Evolutionary conservation across 2,329 filamentous ascomycete species (phyloP).

Genomic region (Colletotrichum musicola): DNA sequence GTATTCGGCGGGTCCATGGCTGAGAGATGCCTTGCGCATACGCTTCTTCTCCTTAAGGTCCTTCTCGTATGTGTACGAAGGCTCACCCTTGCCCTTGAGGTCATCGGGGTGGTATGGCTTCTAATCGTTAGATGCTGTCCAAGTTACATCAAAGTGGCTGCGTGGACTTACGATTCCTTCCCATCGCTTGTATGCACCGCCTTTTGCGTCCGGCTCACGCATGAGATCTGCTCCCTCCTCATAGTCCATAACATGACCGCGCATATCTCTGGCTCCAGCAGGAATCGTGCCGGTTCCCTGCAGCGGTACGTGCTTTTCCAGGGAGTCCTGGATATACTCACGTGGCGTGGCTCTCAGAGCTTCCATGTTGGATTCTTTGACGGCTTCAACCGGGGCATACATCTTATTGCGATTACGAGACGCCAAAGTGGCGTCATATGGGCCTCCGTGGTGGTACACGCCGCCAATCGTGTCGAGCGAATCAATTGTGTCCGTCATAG

Average conservation of each 20-base stretch:
- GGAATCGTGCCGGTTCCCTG: constrained; percentile 85
- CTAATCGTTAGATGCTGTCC: constrained; percentile 13
- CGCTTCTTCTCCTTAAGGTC: constrained; percentile 71
- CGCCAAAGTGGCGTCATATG: constrained; percentile 85
- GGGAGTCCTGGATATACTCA: constrained; percentile 81
- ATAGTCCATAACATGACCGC: constrained; percentile 81
- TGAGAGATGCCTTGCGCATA: constrained; percentile 43
- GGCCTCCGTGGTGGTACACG: constrained; percentile 89
- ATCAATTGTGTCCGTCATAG: constrained; percentile 84
- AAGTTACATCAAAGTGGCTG: not conserved
- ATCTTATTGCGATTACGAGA: constrained; percentile 76
- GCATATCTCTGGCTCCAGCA: constrained; percentile 75
- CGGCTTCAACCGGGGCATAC: constrained; percentile 81
- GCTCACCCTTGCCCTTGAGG: constrained; percentile 86
- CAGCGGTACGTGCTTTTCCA: constrained; percentile 80
- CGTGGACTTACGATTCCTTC: constrained; percentile 73
- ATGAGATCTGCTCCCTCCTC: constrained; percentile 90
- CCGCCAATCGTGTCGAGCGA: constrained; percentile 77
- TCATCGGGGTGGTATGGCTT: constrained; percentile 80
- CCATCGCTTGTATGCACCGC: constrained; percentile 84
- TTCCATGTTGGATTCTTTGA: constrained; percentile 78
- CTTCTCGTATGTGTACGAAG: constrained; percentile 78
- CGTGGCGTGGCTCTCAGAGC: constrained; percentile 84
- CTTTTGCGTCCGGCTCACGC: constrained; percentile 75
- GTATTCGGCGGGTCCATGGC: constrained; percentile 53